Percentiles rank a stretch among this genome's conserved stretches.
Evolutionary conservation across 345 rosid genomes (phyloP).

Genomic region (Arabidopsis suecica): DNA sequence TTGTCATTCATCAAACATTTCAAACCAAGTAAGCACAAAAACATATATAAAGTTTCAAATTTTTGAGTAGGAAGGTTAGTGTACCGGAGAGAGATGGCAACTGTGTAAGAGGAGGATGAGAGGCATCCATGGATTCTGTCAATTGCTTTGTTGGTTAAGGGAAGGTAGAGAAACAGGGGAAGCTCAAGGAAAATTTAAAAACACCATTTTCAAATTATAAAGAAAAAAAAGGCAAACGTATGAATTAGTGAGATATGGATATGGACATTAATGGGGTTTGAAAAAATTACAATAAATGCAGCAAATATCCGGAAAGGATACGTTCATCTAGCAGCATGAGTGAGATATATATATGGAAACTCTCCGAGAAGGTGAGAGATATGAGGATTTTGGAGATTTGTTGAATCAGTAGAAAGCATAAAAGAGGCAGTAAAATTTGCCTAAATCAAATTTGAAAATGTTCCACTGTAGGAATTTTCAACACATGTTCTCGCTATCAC

Average conservation of each 20-base stretch:
- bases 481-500: too few relatives aligned
- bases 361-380: background rate
- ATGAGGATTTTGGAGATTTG: background rate
- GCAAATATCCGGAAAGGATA: background rate
- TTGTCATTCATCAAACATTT: background rate
- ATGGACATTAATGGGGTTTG: background rate
- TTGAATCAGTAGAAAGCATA: constrained; percentile 2
- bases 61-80: background rate
- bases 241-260: constrained; percentile 16
- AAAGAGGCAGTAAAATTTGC: constrained; percentile 12
- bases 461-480: background rate
- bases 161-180: background rate
- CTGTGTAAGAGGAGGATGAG: constrained; percentile 26
- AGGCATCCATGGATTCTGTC: constrained; percentile 23
- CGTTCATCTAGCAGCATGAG: background rate
- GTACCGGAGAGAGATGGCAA: constrained; percentile 38
- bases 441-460: background rate
- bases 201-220: background rate
- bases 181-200: constrained; percentile 10
- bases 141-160: background rate
- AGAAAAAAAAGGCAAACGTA: background rate
- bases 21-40: background rate
- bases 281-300: background rate
- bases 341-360: background rate
- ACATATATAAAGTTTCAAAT: background rate